Base-by-base conservation (phyloP, 2,329 filamentous ascomycete genomes). In the Venturiaceae sp. region DNA sequence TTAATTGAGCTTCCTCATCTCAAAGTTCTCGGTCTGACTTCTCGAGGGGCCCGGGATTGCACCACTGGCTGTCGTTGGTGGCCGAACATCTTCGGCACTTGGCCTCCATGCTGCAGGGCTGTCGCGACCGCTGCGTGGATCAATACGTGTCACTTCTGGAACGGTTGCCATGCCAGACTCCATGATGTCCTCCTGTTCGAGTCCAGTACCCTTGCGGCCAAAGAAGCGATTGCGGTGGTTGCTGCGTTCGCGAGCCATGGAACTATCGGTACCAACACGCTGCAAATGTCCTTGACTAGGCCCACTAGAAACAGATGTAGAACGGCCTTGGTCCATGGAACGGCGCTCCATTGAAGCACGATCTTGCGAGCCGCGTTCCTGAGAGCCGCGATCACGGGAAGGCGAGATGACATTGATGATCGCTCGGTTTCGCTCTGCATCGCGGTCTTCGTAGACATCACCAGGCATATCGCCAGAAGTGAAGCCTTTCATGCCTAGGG, bases 191-290 rank as follows among this genome's bases (percentile, higher is more conserved):
- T 68, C 73, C 8, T 74, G 69, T 33, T 65, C 68, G 11, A 64
- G 60, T 11, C 63, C 65, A 44, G 60, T 61, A n/a, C 60, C 44
- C 23, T 63, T 65, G n/a, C 82, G 77, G 36, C 77, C 72, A 69
- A 87, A 83, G 72, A 87, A 86, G 2, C 83, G 77, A 62, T 84
- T 85, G 6, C 80, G 77, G 59, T 83, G 81, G 5, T 73, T 72
- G 5, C 75, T 72, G 14, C 71, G 71, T 41, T 70, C 67, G 33
- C 69, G 70, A 5, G 66, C 3, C 28, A 62, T 64, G 46, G 62
- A 67, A 21, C 66, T 66, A 46, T 72, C 71, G 3, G 72, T 73
- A 44, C 66, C 64, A 28, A 71, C 66, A 36, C 70, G 70, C 21
- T 69, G 61, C 57, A 71, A 55, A 60, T 67, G 16, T 58, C 68